Evolutionary conservation across 805 yeast genomes (phyloP).

Genomic region (Wickerhamomyces sydowiorum): DNA sequence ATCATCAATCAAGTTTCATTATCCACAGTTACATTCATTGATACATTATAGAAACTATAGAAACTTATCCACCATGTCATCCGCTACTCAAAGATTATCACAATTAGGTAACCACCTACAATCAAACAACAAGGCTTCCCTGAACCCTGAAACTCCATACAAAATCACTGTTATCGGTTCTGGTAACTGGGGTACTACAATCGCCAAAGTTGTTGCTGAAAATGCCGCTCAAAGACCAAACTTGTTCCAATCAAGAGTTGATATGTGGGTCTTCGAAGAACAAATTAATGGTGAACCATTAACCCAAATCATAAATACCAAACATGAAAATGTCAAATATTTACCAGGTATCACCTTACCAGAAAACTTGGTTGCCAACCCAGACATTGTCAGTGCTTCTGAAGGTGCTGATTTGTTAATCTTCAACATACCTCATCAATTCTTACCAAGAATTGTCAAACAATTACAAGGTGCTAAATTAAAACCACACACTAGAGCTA

Average conservation of each 20-base stretch:
- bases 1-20: too few species aligned
- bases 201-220: conserved; percentile 93
- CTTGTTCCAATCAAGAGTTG: conserved; percentile 66
- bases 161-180: conserved; percentile 82
- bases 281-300: conserved; percentile 60
- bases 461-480: conserved; percentile 71
- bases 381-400: conserved; percentile 73
- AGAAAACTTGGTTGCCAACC: conserved; percentile 79
- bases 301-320: conserved; percentile 84
- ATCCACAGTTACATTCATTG: not conserved
- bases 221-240: conserved; percentile 68
- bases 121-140: not conserved
- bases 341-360: conserved; percentile 88
- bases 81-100: conserved; percentile 19
- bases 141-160: conserved; percentile 29
- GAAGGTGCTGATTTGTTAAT: conserved; percentile 79
- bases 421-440: conserved; percentile 97
- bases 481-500: conserved; percentile 69
- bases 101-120: conserved; percentile 6
- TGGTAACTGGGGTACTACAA: conserved; percentile 98
- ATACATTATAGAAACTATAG: not conserved
- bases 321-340: conserved; percentile 93
- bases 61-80: not conserved
- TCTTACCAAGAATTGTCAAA: conserved; percentile 67
- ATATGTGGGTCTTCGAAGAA: conserved; percentile 98